Evolutionary conservation across 352 stramenopile species (phyloP), one percentile per base, ranked within the genome.

Genomic region (Globisporangium apiculatum): DNA sequence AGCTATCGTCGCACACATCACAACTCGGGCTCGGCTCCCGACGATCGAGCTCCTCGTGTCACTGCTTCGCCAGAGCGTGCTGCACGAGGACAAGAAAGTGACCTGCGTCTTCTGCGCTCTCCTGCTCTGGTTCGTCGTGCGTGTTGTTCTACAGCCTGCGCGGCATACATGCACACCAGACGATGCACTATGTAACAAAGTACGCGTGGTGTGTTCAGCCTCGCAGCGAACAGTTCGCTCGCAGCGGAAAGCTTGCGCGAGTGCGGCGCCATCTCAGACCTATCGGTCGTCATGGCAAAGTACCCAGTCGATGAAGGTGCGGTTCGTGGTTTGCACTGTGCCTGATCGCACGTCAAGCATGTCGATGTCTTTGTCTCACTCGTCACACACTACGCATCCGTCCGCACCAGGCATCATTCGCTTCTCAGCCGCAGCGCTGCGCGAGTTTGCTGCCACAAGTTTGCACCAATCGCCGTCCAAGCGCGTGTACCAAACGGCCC

Each of bases 1-100:
- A 0, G 31, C 67, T 2, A 62, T 90, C 14, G 60, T 82, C 4
- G 63, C 65, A 5, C 54, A 63, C 60, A 52, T 61, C 38, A 7
- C 70, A 58, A 49, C 52, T 48, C 8, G 48, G 57, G 17, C 65
- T 62, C 43, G 15, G 2, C 35, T 62, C 17, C 61, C 66, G 14
- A 68, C 69, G 41, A 68, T 89, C 9, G 67, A 84, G 43, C 53
- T 86, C 11, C 48, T 79, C 9, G 60, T 79, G 1, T 63, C 67
- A 12, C 68, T 88, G n/a, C 61, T 82, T 36, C 75, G 74, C 17
- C 75, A 88, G 68, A 83, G 73, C 48, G 46, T 83, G 51, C 61
- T 70, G 51, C 66, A 72, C 6, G 75, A 90, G 63, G 80, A 90
- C 66, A 87, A 86, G 60, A 89, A 89, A 74, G 76, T 87, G 40